These are phyloP conservation scores for Nematocida major DNA, from an alignment of 371 early-diverging fungal species.

Conservation along the genomic window DNA sequence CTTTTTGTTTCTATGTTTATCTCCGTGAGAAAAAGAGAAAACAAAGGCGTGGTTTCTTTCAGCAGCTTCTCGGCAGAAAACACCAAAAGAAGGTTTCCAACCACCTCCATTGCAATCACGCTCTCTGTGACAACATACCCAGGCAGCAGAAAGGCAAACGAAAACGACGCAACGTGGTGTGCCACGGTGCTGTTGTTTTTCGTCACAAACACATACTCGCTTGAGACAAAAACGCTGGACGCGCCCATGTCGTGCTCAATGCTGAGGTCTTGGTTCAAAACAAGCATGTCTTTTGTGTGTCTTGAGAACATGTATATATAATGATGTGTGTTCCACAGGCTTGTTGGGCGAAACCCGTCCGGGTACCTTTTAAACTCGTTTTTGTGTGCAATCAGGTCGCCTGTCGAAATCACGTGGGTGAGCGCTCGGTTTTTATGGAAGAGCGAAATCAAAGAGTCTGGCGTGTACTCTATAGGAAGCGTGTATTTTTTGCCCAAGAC, in stretches of 20 bases:
- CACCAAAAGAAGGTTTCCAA: background rate
- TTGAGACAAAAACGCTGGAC: background rate
- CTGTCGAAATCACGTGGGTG: background rate
- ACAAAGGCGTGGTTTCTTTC: slow-evolving; percentile 19
- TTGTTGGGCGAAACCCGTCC: background rate
- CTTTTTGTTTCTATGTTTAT: slow-evolving; percentile 1
- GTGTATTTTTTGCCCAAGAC: background rate
- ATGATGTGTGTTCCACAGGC: background rate
- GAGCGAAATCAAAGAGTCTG: background rate
- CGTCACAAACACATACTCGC: slow-evolving; percentile 24
- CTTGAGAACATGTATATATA: slow-evolving; percentile 26
- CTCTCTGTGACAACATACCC: background rate
- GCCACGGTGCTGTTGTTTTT: slow-evolving; percentile 23
- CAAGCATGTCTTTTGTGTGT: background rate
- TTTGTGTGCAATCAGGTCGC: background rate
- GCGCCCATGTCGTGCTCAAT: slow-evolving; percentile 12
- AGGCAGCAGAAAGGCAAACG: slow-evolving; percentile 18
- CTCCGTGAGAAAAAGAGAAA: slow-evolving; percentile 26
- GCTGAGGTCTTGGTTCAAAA: slow-evolving; percentile 13
- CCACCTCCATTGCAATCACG: background rate
- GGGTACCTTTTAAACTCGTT: slow-evolving; percentile 24
- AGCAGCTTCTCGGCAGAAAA: background rate
- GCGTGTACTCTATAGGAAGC: background rate
- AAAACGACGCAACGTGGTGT: slow-evolving; percentile 3
- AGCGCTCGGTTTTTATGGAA: background rate